Base-by-base conservation (phyloP, 192 early-diverging fungal genomes). In the Chytriomyces sp. region DNA sequence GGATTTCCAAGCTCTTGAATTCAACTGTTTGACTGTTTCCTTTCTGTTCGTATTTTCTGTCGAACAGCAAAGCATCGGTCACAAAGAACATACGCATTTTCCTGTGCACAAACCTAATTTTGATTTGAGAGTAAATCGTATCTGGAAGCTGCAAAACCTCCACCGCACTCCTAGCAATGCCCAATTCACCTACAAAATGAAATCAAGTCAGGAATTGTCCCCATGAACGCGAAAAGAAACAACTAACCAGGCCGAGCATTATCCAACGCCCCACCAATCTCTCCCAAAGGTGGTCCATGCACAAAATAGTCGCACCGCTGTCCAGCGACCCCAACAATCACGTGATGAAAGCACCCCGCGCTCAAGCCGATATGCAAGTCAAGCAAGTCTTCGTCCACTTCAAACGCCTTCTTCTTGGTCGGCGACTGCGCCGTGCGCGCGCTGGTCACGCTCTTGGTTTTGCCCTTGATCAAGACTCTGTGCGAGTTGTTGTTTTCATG, bases 261-360 rank as follows among this genome's bases (percentile, higher is more conserved):
- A 41, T 75, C 74, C 28, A 75, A 32, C 4, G 74, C 65, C 19
- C 39, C 74, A 41, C 74, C 74, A 41, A 75, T 62, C 44, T 75
- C 61, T 34, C 65, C 65, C 39, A 75, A 53, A 12, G 64, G 65
- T 10, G 36, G 56, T 12, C 74, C 74, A 37, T 75, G 65, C 14
- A 75, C 74, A 38, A 75, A 75, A 49, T 75, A 75, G 39, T 75
- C 74, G 53, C 74, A 75, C 26, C 74, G 64, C 37, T 69, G 53
- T 34, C 74, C 74, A 2, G 66, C 57, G 4, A 69, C 74, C n/a
- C 74, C 74, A 30, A 75, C 58, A 33, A 75, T 62, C 6, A 62
- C 52, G 36, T 75, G 74, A 36, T 69, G 25, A 33, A 75, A 67
- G 14, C 37, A 17, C 10, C 74, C 74, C 2, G 64, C 74, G 1